Base-by-base conservation (phyloP, 2,329 filamentous ascomycete species). In the Phaeomoniella chlamydospora region DNA sequence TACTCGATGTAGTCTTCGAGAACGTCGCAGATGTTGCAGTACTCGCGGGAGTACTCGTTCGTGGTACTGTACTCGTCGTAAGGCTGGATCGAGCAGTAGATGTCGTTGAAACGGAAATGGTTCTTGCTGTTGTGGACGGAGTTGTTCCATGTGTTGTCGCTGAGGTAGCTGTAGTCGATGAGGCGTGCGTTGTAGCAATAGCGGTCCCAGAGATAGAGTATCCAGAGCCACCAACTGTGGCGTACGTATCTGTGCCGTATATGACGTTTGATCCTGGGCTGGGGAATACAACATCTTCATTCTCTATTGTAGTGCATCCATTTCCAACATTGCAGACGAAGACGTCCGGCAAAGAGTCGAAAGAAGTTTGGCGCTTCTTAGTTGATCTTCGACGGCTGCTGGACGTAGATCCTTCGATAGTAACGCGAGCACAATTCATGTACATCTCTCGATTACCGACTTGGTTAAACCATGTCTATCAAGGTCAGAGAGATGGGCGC, bases 391-490 rank as follows among this genome's bases (percentile, higher is more conserved):
- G 36, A 15, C 41, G 38, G n/a, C 36, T 29, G 9, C 35, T 34
- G 29, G 11, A 37, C 12, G 34, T 26, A 5, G 33, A 33, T 9
- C 52, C 53, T 2, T 57, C 50, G 22, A 86, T 75, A 42, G 70
- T 73, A 46, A 87, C 70, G 35, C 71, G 65, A 5, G 82, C 81
- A 51, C 83, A 90, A 59, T 85, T 84, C 78, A 85, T 85, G 68
- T 90, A 90, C 72, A 81, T 82, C 55, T 88, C 82, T 33, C 82
- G 70, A 59, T 86, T 86, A 16, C 82, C 81, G 29, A 80, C 57
- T 44, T 74, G 63, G 64, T 85, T 85, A 61, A 81, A 78, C 78
- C 78, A 83, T 16, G 74, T 75, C 22, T 26, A n/a, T 9, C 6
- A 26, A n/a, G n/a, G n/a, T n/a, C n/a, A n/a, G n/a, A n/a, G n/a